Conservation (phyloP, 768 basidiomycete species). For the Rhizopogon vesiculosus region DNA sequence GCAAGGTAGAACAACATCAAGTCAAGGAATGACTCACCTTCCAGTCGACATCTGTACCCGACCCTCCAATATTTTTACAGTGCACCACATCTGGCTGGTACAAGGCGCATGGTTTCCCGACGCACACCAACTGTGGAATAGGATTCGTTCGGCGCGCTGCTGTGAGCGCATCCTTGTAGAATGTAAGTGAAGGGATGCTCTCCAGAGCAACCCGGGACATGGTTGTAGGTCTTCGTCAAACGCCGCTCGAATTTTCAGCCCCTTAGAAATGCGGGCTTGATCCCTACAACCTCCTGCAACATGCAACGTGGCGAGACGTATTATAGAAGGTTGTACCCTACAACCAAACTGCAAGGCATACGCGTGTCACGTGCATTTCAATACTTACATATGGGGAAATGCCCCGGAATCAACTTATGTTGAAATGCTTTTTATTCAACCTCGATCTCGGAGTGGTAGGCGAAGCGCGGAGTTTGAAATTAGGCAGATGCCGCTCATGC, state of each 20-base stretch:
- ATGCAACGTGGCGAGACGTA: slow-evolving; percentile 4
- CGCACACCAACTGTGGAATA: slow-evolving; percentile 75
- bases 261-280: background rate
- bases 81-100: slow-evolving; percentile 85
- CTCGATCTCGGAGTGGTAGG: too few species aligned
- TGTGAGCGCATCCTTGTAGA: slow-evolving; percentile 70
- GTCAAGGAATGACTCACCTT: slow-evolving; percentile 46
- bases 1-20: background rate
- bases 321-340: background rate
- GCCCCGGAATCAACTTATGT: too few species aligned
- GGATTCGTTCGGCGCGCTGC: slow-evolving; percentile 59
- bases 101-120: slow-evolving; percentile 69
- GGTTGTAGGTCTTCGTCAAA: background rate
- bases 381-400: background rate
- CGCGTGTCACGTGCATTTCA: background rate
- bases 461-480: too few species aligned
- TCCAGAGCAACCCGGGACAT: slow-evolving; percentile 74
- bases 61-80: slow-evolving; percentile 76
- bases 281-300: background rate
- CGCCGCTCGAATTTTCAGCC: background rate
- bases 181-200: slow-evolving; percentile 69
- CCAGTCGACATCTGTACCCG: slow-evolving; percentile 85
- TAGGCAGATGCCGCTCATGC: too few species aligned
- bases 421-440: too few species aligned
- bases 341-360: background rate